Evolutionary conservation across 2,329 filamentous ascomycete genomes (phyloP).

Genomic region (Dactylellina sp.): DNA sequence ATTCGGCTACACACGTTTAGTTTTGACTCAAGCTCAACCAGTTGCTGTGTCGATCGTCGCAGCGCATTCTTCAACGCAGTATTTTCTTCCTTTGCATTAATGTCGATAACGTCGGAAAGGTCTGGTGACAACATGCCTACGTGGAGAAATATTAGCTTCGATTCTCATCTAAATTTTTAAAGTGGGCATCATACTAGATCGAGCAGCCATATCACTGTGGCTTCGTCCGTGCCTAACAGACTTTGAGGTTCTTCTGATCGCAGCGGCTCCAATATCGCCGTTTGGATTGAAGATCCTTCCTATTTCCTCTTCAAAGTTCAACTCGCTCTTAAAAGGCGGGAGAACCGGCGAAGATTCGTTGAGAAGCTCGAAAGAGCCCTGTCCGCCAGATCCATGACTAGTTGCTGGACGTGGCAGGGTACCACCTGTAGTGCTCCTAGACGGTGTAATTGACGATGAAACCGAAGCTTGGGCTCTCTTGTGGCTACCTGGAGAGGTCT

Average conservation of each 20-base stretch:
- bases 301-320: conserved; percentile 96
- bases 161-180: not conserved
- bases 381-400: conserved; percentile 53
- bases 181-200: conserved; percentile 60
- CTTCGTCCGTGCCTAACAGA: conserved; percentile 90
- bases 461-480: conserved; percentile 45
- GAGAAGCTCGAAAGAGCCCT: conserved; percentile 59
- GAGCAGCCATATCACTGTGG: conserved; percentile 60
- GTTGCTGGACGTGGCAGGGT: conserved; percentile 63
- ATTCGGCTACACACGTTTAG: conserved; percentile 65
- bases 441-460: conserved; percentile 36
- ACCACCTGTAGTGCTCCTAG: conserved; percentile 1
- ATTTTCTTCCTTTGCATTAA: conserved; percentile 65
- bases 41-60: conserved; percentile 81
- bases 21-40: conserved; percentile 78
- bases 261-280: conserved; percentile 80
- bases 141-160: conserved; percentile 10
- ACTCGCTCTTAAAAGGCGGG: conserved; percentile 73
- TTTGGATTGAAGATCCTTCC: conserved; percentile 80
- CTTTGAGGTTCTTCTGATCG: conserved; percentile 89
- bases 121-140: conserved; percentile 48
- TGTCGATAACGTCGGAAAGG: conserved; percentile 38
- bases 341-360: conserved; percentile 61
- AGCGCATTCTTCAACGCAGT: conserved; percentile 75
- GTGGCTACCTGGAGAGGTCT: conserved; percentile 49